Conservation (phyloP, 192 early-diverging fungal species). For the Lunasporangiospora selenospora region DNA sequence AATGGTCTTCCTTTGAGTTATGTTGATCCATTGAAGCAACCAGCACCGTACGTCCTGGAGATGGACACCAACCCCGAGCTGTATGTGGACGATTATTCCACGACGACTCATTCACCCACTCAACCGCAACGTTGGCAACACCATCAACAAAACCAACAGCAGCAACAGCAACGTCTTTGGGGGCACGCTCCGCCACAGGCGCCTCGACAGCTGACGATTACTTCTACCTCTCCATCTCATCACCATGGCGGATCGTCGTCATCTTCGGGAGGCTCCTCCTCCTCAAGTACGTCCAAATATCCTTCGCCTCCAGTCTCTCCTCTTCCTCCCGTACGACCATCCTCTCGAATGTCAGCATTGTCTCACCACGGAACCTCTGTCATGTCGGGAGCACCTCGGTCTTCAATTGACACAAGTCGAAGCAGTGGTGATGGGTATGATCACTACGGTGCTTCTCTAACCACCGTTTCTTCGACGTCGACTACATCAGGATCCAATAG, state of each 20-base stretch:
- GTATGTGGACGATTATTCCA: no score
- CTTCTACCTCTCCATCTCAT: not conserved
- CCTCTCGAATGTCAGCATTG: not conserved
- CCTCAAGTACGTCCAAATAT: not conserved
- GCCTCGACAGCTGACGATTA: constrained; percentile 3
- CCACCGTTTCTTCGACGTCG: constrained; percentile 5
- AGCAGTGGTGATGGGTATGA: no score
- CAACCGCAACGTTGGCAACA: no score
- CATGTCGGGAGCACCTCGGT: not conserved
- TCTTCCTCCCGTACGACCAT: not conserved
- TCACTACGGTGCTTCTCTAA: not conserved
- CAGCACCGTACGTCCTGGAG: no score
- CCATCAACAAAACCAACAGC: no score
- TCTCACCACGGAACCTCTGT: not conserved
- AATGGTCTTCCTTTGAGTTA: no score
- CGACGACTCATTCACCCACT: no score
- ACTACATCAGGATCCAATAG: no score
- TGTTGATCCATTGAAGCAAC: no score
- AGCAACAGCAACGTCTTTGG: no score
- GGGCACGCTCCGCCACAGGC: constrained; percentile 15
- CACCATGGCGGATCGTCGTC: not conserved
- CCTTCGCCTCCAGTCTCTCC: not conserved
- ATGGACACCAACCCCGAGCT: no score
- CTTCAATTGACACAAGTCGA: not conserved
- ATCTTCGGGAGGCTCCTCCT: not conserved